Conservation (phyloP, 257 asterid species). For the Lycium barbarum region DNA sequence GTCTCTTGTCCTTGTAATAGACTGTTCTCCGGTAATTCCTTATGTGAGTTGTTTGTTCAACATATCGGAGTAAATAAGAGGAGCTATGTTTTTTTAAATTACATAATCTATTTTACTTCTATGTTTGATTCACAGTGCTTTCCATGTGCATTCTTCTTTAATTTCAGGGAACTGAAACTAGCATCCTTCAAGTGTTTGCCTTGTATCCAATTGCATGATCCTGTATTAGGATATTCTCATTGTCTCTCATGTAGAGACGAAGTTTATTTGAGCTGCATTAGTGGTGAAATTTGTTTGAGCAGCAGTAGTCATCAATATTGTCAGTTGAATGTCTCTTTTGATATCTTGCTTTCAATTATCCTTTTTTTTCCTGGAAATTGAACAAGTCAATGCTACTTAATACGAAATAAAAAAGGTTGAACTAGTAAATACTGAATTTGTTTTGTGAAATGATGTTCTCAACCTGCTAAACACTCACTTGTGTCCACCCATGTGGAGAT, state of each 20-base stretch:
- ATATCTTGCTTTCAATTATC: not conserved
- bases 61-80: not conserved
- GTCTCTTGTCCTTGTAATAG: not conserved
- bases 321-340: not conserved
- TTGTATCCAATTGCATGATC: not conserved
- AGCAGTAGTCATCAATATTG: not conserved
- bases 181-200: not conserved
- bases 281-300: not conserved
- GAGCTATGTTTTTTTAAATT: not conserved
- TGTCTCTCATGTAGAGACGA: not conserved
- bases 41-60: not conserved
- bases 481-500: not conserved
- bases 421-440: not conserved
- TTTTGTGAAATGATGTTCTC: not conserved
- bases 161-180: not conserved
- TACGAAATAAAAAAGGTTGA: not conserved
- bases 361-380: not conserved
- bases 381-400: not conserved
- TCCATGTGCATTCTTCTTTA: not conserved
- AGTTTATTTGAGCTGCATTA: not conserved
- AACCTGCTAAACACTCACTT: not conserved
- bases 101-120: not conserved
- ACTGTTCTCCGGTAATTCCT: not conserved
- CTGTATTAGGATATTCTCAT: not conserved
- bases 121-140: not conserved